phyloP scores from a whole-genome alignment of 176 grass and related monocot species.

The Aegilops bicornis region DNA sequence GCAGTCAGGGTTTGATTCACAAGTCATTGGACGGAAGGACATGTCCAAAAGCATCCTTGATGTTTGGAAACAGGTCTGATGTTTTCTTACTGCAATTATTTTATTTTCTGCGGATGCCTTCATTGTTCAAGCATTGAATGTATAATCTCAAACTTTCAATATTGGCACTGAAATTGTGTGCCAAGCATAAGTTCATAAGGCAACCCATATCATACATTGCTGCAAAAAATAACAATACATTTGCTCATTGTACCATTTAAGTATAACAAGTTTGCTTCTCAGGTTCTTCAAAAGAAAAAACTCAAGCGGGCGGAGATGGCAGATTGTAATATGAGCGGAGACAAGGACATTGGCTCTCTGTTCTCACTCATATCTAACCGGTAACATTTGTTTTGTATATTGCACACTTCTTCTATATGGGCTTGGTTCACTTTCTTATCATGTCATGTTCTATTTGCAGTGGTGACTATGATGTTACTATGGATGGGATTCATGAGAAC shows the following conservation, averaged over 20 bases:
- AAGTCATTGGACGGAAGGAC: constrained; percentile 88
- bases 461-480: constrained; percentile 92
- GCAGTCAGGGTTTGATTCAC: constrained; percentile 78
- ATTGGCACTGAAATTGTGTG: not conserved
- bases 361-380: constrained; percentile 87
- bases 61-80: constrained; percentile 87
- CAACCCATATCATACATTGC: not conserved
- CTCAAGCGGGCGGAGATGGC: constrained; percentile 51
- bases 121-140: not conserved
- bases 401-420: constrained; percentile 26
- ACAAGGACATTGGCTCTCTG: constrained; percentile 49
- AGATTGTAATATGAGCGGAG: constrained; percentile 41
- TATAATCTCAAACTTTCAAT: not conserved
- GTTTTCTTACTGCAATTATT: constrained; percentile 25
- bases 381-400: constrained; percentile 47
- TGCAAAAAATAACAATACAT: not conserved
- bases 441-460: constrained; percentile 44
- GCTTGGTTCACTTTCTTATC: constrained; percentile 15
- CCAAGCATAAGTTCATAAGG: not conserved
- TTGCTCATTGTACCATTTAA: not conserved
- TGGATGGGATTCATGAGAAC: constrained; percentile 99
- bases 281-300: constrained; percentile 90
- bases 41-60: constrained; percentile 86
- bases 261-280: constrained; percentile 20
- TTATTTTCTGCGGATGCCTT: constrained; percentile 16